These are phyloP conservation scores for Agrocybe chaxingu DNA, from an alignment of 768 basidiomycete genomes.

Conservation along the genomic window DNA sequence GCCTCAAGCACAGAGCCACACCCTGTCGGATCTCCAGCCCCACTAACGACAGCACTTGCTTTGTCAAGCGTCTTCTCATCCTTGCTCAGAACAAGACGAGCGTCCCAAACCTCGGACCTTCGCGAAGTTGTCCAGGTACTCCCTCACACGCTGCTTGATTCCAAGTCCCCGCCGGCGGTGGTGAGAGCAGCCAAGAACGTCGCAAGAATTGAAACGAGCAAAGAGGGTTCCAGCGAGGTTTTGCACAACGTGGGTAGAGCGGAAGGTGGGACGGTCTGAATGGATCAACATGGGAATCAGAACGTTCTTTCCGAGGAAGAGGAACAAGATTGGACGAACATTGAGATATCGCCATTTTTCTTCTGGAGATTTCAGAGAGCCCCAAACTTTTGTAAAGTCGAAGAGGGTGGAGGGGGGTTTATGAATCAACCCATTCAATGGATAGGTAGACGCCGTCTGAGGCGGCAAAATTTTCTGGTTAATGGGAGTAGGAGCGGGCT, in stretches of 20 bases:
- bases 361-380: slow-evolving; percentile 30
- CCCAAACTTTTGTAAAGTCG: slow-evolving; percentile 64
- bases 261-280: slow-evolving; percentile 52
- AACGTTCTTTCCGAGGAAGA: background rate
- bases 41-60: slow-evolving; percentile 42
- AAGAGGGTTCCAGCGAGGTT: slow-evolving; percentile 62
- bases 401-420: slow-evolving; percentile 48
- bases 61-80: slow-evolving; percentile 49
- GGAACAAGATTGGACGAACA: slow-evolving; percentile 30
- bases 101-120: slow-evolving; percentile 62
- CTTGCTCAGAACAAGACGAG: slow-evolving; percentile 59
- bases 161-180: slow-evolving; percentile 12
- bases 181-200: slow-evolving; percentile 38
- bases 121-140: slow-evolving; percentile 52
- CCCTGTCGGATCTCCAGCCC: slow-evolving; percentile 25
- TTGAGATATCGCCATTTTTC: slow-evolving; percentile 58
- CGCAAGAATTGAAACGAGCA: slow-evolving; percentile 56
- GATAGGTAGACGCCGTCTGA: background rate
- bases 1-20: too few species aligned
- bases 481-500: background rate
- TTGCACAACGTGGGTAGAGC: slow-evolving; percentile 63
- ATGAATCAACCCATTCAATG: background rate
- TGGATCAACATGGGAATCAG: background rate
- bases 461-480: background rate
- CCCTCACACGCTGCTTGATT: slow-evolving; percentile 24